Evolutionary conservation across 2,329 filamentous ascomycete species (phyloP), one percentile per base, ranked within the genome.

Genomic region (Hypoxylon sp.): DNA sequence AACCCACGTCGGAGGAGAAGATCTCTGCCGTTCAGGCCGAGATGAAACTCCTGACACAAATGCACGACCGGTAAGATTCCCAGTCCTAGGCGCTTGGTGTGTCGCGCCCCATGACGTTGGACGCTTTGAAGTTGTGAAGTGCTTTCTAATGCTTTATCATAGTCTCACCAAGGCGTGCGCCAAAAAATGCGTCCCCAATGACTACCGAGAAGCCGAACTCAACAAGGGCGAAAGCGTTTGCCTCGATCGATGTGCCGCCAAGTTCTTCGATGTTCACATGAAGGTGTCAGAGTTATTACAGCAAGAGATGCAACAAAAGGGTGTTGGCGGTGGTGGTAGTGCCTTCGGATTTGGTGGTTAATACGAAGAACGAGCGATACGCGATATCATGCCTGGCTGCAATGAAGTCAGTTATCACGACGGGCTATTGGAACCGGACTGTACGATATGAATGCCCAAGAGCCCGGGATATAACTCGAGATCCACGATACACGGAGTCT

Each of bases 171-270:
- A 93, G 82, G 92, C 93, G 71, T 99, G 96, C 89, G 90, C 92
- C 74, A 90, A 92, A 81, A 99, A 99, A 86, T 99, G 96, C 84
- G 89, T 99, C 75, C 95, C 95, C 70, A 87, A 85, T 78, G 90
- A 95, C 77, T 99, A 98, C 89, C 94, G 94, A 81, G 96, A 99
- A 85, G 90, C 89, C 81, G 95, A 99, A 77, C 90, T 99, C 78
- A 97, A 98, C 89, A 99, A 99, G 86, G 97, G 95, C 87, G 96
- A 99, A 84, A 94, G 92, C 75, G 96, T 99, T 76, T 99, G 97
- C 85, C 90, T 99, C 76, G 96, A 99, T 85, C 93, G 96, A 78
- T 99, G 97, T 84, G 93, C 97, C 65, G 89, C 92, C 79, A 99
- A 99, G 86, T 99, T 98, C 86, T 98, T 99, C 84, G 95, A 98